Percentiles rank a stretch among this genome's conserved stretches.
These are phyloP conservation scores for Inonotus hispidus DNA, from an alignment of 1,284 basidiomycete genomes.

Conservation along the genomic window DNA sequence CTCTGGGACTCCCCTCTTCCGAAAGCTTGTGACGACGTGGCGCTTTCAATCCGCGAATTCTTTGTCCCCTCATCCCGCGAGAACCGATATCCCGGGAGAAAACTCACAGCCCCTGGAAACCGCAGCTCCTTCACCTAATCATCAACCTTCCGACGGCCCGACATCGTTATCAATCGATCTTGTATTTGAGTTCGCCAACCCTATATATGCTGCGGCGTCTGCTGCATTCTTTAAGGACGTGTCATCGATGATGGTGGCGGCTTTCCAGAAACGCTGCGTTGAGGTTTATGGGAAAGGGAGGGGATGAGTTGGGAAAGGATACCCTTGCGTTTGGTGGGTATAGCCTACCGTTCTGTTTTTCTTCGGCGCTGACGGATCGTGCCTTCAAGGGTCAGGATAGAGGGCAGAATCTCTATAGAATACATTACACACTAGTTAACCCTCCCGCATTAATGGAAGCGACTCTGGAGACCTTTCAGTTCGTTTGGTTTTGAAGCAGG, in stretches of 20 bases:
- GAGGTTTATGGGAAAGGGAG: slow-evolving; percentile 53
- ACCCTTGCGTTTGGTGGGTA: neutral
- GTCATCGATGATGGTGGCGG: slow-evolving; percentile 84
- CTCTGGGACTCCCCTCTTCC: slow-evolving; percentile 82
- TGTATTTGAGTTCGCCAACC: slow-evolving; percentile 83
- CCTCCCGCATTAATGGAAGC: neutral
- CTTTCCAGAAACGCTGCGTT: slow-evolving; percentile 82
- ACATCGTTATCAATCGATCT: slow-evolving; percentile 81
- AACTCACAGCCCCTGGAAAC: neutral
- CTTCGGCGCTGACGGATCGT: neutral
- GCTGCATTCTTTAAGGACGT: slow-evolving; percentile 83
- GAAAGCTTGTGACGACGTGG: slow-evolving; percentile 80
- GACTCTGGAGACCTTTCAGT: neutral
- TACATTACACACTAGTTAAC: neutral
- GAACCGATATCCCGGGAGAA: slow-evolving; percentile 13
- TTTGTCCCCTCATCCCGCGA: slow-evolving; percentile 38
- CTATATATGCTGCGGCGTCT: slow-evolving; percentile 78
- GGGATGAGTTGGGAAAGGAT: neutral
- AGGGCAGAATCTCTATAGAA: neutral
- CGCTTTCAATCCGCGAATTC: slow-evolving; percentile 56
- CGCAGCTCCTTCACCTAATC: slow-evolving; percentile 18
- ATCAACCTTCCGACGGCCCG: slow-evolving; percentile 30
- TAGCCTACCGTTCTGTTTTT: neutral
- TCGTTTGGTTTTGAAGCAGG: neutral
- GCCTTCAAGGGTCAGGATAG: neutral